phyloP scores from a whole-genome alignment of 192 early-diverging fungal genomes.

The Thoreauomyces humboldtii region DNA sequence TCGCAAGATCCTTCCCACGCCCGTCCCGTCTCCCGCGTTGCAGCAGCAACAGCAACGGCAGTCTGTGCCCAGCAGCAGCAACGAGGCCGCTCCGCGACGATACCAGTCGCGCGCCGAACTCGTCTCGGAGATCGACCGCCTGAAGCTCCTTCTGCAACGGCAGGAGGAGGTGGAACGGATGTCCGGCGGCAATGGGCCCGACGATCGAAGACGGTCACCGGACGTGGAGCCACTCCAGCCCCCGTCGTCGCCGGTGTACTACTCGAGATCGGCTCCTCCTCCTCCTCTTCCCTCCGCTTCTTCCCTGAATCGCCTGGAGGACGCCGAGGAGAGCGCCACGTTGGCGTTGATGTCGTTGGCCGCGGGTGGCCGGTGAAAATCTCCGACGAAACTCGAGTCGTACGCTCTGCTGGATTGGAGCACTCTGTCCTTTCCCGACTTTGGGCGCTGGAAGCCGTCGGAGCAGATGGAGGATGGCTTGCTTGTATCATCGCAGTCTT shows the following conservation, averaged over 20 bases:
- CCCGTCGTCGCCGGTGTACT: neutral
- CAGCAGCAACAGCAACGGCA: neutral
- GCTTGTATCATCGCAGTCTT: no score
- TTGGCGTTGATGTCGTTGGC: conserved; percentile 3
- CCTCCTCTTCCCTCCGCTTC: neutral
- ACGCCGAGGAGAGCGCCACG: conserved; percentile 13
- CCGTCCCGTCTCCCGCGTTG: neutral
- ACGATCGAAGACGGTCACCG: neutral
- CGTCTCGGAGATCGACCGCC: neutral
- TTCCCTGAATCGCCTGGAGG: neutral
- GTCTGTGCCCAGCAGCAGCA: no score
- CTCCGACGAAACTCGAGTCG: no score
- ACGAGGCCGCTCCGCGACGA: no score
- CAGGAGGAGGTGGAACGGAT: neutral
- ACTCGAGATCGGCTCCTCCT: neutral
- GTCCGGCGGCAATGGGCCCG: neutral
- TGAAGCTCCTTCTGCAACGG: neutral
- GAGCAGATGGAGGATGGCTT: no score
- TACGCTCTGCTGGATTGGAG: no score
- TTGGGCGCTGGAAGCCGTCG: no score
- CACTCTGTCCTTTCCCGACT: no score
- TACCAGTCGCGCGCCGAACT: neutral
- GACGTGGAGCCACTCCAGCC: neutral
- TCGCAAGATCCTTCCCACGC: neutral
- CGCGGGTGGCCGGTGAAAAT: conserved; percentile 12